phyloP scores from a whole-genome alignment of 108 stramenopile species.

The Cyclotella baltica region DNA sequence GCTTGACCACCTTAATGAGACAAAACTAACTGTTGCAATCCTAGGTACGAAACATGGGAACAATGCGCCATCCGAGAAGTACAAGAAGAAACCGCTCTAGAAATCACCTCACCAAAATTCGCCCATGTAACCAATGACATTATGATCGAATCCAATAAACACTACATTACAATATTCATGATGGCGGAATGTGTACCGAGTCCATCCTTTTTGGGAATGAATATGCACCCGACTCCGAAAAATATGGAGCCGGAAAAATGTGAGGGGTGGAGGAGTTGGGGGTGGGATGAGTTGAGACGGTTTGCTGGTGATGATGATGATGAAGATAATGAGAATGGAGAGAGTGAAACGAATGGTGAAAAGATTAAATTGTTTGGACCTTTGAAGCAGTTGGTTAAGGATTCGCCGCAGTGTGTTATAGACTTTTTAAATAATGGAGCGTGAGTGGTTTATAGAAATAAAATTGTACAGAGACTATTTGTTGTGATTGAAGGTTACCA shows the following conservation, averaged over 20 bases:
- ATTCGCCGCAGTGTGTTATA: conserved; percentile 53
- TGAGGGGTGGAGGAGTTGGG: conserved; percentile 82
- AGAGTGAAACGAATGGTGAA: no score
- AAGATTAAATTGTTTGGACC: conserved; percentile 81
- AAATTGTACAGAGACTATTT: neutral
- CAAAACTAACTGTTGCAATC: neutral
- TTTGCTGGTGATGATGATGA: conserved; percentile 15
- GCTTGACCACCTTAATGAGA: neutral
- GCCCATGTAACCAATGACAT: conserved; percentile 86
- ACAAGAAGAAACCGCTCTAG: conserved; percentile 80
- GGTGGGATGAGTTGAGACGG: conserved; percentile 72
- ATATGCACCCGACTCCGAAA: conserved; percentile 38
- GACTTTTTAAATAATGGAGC: conserved; percentile 58
- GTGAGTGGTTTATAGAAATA: neutral
- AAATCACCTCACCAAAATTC: conserved; percentile 60
- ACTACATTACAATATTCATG: conserved; percentile 93
- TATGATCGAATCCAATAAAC: conserved; percentile 74
- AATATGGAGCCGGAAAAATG: conserved; percentile 91
- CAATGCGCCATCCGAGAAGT: conserved; percentile 88
- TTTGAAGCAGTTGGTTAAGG: conserved; percentile 64
- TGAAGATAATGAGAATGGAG: conserved; percentile 5
- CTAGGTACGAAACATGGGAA: conserved; percentile 80
- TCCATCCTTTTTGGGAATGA: neutral
- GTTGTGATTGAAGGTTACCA: neutral
- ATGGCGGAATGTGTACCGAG: conserved; percentile 53